Base-by-base conservation (phyloP, 2,329 filamentous ascomycete species). In the Colletotrichum phormii region DNA sequence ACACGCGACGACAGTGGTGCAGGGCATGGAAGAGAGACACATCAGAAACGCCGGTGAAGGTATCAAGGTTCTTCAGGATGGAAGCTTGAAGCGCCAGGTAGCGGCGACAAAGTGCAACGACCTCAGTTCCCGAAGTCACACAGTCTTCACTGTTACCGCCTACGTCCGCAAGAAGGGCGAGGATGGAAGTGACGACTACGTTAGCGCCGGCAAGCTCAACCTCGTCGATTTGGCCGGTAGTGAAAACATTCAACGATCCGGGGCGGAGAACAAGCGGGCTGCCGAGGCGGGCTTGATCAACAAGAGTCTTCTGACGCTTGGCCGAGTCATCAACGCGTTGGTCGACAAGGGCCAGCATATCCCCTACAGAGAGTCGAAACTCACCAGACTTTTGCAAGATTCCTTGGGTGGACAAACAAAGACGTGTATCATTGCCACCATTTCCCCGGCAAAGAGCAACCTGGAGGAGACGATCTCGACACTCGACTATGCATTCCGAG, bases 91-190 rank as follows among this genome's bases (percentile, higher is more conserved):
- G 83, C 93, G 97, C 62, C 97, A 99, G 82, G 97, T 99, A n/a
- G 97, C 97, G 6, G 95, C 97, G 4, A 99, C 97, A n/a, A 98
- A 98, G 83, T 99, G 97, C 89, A 99, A 99, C 81, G 97, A 99
- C 78, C 90, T 98, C 67, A 98, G 95, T 83, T 98, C 95, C 78
- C 92, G 97, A 81, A 98, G 95, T 85, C 97, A 99, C 80, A 99
- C 97, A 0, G 93, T 99, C 26, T 99, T 99, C 80, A 98, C 97
- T 8, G 94, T 99, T 73, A 98, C 96, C 0, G 94, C 95, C 0
- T 95, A 95, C 79, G 92, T 95, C 78, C 98, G 97, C 82, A 92
- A 93, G 74, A 90, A 90, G 0, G 90, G 91, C 2, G 94, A 97
- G 60, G 91, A 93, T 73, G 95, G 95, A 3, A 95, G 95, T 4